A percentile compares a stretch with the other conserved stretches of the same genome.
These are phyloP conservation scores for Colletotrichum sp. DNA, from an alignment of 2,329 filamentous ascomycete species.

Conservation along the genomic window DNA sequence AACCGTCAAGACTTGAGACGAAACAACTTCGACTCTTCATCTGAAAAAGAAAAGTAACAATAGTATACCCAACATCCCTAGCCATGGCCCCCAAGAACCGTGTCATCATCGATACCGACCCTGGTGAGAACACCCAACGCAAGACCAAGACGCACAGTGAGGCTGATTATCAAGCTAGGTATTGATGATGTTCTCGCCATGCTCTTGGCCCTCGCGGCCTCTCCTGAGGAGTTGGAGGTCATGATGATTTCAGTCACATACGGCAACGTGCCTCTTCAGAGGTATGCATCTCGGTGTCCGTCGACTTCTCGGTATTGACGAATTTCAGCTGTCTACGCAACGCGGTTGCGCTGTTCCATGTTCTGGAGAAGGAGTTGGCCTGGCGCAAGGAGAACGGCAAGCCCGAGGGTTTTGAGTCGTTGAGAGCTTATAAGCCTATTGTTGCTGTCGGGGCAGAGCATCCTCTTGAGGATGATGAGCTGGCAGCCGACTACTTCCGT, in stretches of 20 bases:
- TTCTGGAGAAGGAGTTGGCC: constrained; percentile 85
- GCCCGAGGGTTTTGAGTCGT: constrained; percentile 72
- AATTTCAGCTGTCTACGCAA: constrained; percentile 79
- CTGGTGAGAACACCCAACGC: constrained; percentile 56
- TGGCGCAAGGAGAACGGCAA: constrained; percentile 78
- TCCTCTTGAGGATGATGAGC: constrained; percentile 80
- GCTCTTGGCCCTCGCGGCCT: constrained; percentile 82
- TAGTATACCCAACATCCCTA: background rate
- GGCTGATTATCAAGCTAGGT: constrained; percentile 49
- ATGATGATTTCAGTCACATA: constrained; percentile 88
- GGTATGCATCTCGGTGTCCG: constrained; percentile 50
- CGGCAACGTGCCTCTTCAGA: constrained; percentile 89
- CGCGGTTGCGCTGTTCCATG: constrained; percentile 87
- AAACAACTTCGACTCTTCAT: background rate
- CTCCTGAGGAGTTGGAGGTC: constrained; percentile 84
- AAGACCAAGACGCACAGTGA: background rate
- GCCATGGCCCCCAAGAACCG: constrained; percentile 71
- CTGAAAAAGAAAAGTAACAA: background rate
- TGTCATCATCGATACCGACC: constrained; percentile 97
- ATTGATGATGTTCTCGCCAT: constrained; percentile 92
- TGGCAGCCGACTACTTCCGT: constrained; percentile 91
- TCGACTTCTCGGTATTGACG: background rate
- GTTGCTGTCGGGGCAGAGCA: constrained; percentile 88
- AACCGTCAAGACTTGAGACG: background rate
- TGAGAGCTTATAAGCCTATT: constrained; percentile 78